A percentile compares a stretch with the other conserved stretches of the same genome.
phyloP scores from a whole-genome alignment of 2,329 filamentous ascomycete species.

The Aureobasidium lini region DNA sequence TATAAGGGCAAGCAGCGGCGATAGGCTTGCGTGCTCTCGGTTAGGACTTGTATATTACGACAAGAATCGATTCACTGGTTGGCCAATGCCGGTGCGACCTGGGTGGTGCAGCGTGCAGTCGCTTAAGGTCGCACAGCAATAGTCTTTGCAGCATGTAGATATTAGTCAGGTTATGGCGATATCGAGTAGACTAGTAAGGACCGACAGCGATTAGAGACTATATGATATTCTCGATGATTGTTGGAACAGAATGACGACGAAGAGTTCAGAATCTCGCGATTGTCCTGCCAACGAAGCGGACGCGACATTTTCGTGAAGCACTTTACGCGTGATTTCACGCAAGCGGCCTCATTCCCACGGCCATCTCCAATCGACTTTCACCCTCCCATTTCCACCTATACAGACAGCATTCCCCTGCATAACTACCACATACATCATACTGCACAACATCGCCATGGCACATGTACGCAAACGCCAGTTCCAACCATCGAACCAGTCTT shows the following conservation, averaged over 20 bases:
- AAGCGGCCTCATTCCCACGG: not conserved
- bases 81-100: too few species aligned
- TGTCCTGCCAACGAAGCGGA: not conserved
- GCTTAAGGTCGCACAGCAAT: too few species aligned
- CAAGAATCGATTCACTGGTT: too few species aligned
- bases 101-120: too few species aligned
- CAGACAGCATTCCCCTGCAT: constrained; percentile 1
- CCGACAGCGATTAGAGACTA: not conserved
- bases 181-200: too few species aligned
- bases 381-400: not conserved
- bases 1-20: not conserved
- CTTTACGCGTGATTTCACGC: not conserved
- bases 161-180: too few species aligned
- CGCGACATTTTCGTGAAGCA: not conserved
- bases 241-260: too few species aligned
- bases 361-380: not conserved
- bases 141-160: too few species aligned
- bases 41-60: too few species aligned
- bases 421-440: not conserved
- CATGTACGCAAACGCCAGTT: constrained; percentile 35
- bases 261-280: not conserved
- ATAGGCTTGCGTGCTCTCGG: not conserved
- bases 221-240: not conserved
- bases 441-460: constrained; percentile 13
- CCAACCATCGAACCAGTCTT: constrained; percentile 37